Percentiles rank a stretch among this genome's conserved stretches.
Evolutionary conservation across 306 rosid species (phyloP).

Genomic region (Nissolia schottii): DNA sequence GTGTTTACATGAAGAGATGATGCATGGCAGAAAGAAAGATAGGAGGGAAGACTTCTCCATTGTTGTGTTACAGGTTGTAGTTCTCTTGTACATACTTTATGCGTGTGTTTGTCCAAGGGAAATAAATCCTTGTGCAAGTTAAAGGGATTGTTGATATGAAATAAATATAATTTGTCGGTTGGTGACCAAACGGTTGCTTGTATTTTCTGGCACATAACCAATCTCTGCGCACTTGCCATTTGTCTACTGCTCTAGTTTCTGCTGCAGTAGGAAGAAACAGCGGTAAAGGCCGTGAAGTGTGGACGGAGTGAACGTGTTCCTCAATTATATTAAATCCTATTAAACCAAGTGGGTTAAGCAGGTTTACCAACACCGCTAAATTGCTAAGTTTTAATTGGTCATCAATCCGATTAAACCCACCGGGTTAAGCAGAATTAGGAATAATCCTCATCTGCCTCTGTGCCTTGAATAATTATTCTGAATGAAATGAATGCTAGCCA

Average conservation of each 20-base stretch:
- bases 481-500: background rate
- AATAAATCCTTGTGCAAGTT: conserved; percentile 27
- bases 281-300: background rate
- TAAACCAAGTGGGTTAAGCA: background rate
- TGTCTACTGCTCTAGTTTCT: background rate
- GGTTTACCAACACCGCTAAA: no score
- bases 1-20: conserved; percentile 50
- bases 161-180: conserved; percentile 6
- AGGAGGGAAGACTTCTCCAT: conserved; percentile 25
- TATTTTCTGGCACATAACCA: background rate
- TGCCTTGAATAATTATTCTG: background rate
- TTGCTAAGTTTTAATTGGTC: no score
- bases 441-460: background rate
- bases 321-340: background rate
- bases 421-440: no score
- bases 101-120: conserved; percentile 21
- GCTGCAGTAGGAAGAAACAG: background rate
- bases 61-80: conserved; percentile 32
- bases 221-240: background rate
- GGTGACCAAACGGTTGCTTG: conserved; percentile 4
- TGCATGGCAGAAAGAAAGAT: conserved; percentile 23
- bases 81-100: conserved; percentile 29
- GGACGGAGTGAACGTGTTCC: background rate
- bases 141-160: conserved; percentile 16
- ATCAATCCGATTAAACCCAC: no score